Evolutionary conservation across 1,284 basidiomycete genomes (phyloP).

Genomic region (Inonotus obliquus): DNA sequence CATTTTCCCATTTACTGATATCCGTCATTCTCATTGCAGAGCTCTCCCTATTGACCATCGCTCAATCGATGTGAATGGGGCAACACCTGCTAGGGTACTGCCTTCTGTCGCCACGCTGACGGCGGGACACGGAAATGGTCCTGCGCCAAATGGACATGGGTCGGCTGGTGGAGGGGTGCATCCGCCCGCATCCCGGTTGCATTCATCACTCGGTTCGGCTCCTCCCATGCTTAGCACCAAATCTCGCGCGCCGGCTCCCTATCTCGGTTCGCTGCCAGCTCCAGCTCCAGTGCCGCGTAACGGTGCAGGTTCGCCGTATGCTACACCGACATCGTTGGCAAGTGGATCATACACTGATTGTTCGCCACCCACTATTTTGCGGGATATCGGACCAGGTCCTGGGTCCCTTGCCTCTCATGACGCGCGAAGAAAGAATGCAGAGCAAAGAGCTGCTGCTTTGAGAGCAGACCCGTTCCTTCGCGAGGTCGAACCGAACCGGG

Average conservation of each 20-base stretch:
- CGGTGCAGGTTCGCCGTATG: slow-evolving; percentile 8
- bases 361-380: neutral
- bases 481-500: slow-evolving; percentile 67
- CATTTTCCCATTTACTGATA: neutral
- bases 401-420: slow-evolving; percentile 42
- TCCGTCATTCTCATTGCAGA: neutral
- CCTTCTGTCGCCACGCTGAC: neutral
- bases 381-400: neutral
- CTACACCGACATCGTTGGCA: slow-evolving; percentile 11
- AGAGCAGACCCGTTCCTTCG: slow-evolving; percentile 57
- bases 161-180: neutral
- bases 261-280: slow-evolving; percentile 10
- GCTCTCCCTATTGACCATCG: slow-evolving; percentile 4
- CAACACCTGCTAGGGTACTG: neutral
- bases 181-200: neutral
- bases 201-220: neutral
- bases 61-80: neutral
- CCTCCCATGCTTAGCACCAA: neutral
- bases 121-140: neutral
- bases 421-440: slow-evolving; percentile 63
- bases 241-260: slow-evolving; percentile 9
- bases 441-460: slow-evolving; percentile 65
- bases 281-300: slow-evolving; percentile 1
- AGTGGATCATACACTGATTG: neutral
- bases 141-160: neutral